These are phyloP conservation scores for Xylariaceae sp. DNA, from an alignment of 2,329 filamentous ascomycete genomes.

Conservation along the genomic window DNA sequence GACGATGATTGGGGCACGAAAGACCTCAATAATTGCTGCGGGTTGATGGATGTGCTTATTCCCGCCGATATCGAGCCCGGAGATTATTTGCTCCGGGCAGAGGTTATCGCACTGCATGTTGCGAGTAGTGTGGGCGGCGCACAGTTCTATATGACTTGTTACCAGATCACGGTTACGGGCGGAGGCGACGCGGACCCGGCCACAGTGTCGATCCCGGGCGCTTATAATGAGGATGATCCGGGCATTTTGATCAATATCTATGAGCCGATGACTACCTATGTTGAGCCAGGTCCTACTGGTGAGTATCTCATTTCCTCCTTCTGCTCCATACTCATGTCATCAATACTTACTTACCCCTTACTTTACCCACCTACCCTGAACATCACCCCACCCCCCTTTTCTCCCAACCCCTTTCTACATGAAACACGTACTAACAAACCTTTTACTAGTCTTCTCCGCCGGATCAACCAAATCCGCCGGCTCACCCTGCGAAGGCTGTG, in stretches of 20 bases:
- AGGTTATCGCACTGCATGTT: slow-evolving; percentile 42
- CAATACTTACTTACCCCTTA: too few relatives aligned
- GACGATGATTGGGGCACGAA: slow-evolving; percentile 45
- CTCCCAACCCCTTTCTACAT: too few relatives aligned
- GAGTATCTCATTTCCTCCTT: slow-evolving; percentile 7
- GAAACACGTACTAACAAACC: not conserved
- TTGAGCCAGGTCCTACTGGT: slow-evolving; percentile 28
- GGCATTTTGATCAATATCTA: slow-evolving; percentile 34
- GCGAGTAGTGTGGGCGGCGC: slow-evolving; percentile 28
- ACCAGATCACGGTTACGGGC: slow-evolving; percentile 31
- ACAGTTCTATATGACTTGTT: slow-evolving; percentile 33
- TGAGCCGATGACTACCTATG: slow-evolving; percentile 25
- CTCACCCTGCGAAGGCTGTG: slow-evolving; percentile 23
- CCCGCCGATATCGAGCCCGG: slow-evolving; percentile 39
- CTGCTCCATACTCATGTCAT: not conserved
- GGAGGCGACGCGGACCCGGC: slow-evolving; percentile 22
- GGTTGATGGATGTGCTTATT: slow-evolving; percentile 36
- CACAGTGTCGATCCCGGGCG: slow-evolving; percentile 31
- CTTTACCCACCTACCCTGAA: too few relatives aligned
- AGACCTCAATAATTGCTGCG: slow-evolving; percentile 40
- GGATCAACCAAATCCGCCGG: slow-evolving; percentile 27
- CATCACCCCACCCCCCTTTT: too few relatives aligned
- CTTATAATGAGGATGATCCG: slow-evolving; percentile 27
- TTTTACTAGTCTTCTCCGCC: slow-evolving; percentile 12
- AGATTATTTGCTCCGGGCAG: slow-evolving; percentile 42